These are phyloP conservation scores for Elymus sibiricus DNA, from an alignment of 176 grass and related monocot species.

Conservation along the genomic window DNA sequence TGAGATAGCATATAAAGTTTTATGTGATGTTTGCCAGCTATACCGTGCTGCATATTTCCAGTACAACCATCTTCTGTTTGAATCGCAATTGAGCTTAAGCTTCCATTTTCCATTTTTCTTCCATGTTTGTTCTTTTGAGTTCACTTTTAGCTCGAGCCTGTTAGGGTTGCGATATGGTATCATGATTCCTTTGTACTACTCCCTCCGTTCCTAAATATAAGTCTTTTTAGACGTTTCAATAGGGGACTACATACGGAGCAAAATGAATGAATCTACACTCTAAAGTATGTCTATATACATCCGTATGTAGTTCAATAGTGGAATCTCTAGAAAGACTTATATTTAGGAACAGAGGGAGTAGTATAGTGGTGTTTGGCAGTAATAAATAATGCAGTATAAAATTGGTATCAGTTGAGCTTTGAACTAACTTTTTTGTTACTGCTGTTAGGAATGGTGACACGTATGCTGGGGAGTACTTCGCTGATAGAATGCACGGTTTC, in stretches of 20 bases:
- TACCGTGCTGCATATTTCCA: neutral
- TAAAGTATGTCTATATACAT: too few relatives aligned
- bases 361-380: neutral
- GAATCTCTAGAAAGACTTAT: too few relatives aligned
- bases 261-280: too few relatives aligned
- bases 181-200: slow-evolving; percentile 2
- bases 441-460: slow-evolving; percentile 82
- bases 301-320: too few relatives aligned
- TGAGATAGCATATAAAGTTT: neutral
- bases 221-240: too few relatives aligned
- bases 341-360: neutral
- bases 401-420: slow-evolving; percentile 6
- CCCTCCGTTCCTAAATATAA: too few relatives aligned
- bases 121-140: neutral
- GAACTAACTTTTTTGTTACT: slow-evolving; percentile 29
- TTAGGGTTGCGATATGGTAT: neutral
- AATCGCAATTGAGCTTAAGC: neutral
- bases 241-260: too few relatives aligned
- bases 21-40: neutral
- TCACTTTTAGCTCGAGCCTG: neutral
- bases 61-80: neutral
- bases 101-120: neutral
- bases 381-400: slow-evolving; percentile 1
- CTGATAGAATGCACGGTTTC: slow-evolving; percentile 97
- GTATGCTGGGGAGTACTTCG: slow-evolving; percentile 95